Evolutionary conservation across 1,139 yeast genomes (phyloP).

Genomic region (Protomyces arabidopsidicola): DNA sequence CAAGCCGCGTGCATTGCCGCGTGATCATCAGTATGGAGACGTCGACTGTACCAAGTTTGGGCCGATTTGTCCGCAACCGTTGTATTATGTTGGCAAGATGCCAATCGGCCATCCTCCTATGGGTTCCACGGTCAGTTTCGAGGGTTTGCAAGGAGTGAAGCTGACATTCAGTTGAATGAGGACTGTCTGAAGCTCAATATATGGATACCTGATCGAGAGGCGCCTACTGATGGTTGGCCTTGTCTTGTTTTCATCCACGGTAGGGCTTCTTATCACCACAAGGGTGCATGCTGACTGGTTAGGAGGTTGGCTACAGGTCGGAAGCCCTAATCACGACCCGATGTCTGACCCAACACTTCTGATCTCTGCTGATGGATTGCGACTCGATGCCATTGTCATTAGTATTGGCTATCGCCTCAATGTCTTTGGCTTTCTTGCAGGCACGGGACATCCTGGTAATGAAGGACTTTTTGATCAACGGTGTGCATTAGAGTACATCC

Average conservation of each 20-base stretch:
- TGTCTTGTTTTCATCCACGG: conserved; percentile 45
- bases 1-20: conserved; percentile 33
- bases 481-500: conserved; percentile 23
- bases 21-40: conserved; percentile 3
- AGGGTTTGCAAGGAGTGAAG: not conserved
- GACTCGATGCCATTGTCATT: conserved; percentile 41
- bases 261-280: conserved; percentile 37
- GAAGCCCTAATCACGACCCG: conserved; percentile 39
- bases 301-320: conserved; percentile 39
- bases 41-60: conserved; percentile 31
- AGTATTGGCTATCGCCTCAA: conserved; percentile 44
- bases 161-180: conserved; percentile 35
- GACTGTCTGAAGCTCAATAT: conserved; percentile 43
- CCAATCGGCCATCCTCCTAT: conserved; percentile 6
- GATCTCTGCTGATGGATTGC: conserved; percentile 35
- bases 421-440: conserved; percentile 44
- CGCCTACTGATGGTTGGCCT: conserved; percentile 44
- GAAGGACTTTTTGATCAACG: conserved; percentile 42
- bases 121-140: not conserved
- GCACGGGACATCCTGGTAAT: conserved; percentile 39
- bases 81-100: conserved; percentile 20
- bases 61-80: conserved; percentile 42
- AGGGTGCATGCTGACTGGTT: not conserved
- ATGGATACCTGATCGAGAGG: conserved; percentile 43
- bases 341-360: conserved; percentile 37